These are phyloP conservation scores for Lumnitzera racemosa DNA, from an alignment of 345 rosid genomes.

Conservation along the genomic window DNA sequence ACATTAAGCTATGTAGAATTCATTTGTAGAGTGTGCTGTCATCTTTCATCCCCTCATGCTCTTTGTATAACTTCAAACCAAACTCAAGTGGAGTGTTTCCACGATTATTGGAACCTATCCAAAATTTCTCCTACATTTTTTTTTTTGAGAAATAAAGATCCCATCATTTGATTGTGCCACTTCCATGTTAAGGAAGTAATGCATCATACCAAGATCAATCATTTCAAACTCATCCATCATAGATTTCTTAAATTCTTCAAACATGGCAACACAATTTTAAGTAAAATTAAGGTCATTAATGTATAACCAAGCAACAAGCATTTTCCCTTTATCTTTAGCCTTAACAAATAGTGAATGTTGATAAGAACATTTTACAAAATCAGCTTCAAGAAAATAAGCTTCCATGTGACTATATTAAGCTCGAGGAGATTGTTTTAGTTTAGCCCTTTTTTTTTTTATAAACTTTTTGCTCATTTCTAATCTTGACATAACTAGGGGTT, in stretches of 20 bases:
- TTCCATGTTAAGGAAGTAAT: constrained; percentile 2
- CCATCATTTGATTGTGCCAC: not conserved
- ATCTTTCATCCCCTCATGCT: too few species aligned
- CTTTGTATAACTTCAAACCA: too few species aligned
- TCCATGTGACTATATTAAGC: constrained; percentile 1
- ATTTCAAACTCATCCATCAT: not conserved
- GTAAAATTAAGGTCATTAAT: too few species aligned
- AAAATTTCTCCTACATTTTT: not conserved
- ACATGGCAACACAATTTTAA: too few species aligned
- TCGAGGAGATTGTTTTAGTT: not conserved
- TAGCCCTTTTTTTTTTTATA: not conserved
- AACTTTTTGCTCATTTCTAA: not conserved
- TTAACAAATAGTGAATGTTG: not conserved
- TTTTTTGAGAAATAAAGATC: not conserved
- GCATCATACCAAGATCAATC: constrained; percentile 4
- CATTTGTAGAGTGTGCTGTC: too few species aligned
- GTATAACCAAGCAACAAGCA: too few species aligned
- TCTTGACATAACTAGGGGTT: not conserved
- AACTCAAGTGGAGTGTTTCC: too few species aligned
- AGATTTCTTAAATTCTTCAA: too few species aligned
- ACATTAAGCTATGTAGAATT: too few species aligned
- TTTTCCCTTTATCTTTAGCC: too few species aligned
- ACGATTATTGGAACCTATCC: not conserved
- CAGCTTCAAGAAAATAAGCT: not conserved
- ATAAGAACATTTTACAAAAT: not conserved